Evolutionary conservation across 768 basidiomycete species (phyloP).

Genomic region (Naganishia friedmannii): DNA sequence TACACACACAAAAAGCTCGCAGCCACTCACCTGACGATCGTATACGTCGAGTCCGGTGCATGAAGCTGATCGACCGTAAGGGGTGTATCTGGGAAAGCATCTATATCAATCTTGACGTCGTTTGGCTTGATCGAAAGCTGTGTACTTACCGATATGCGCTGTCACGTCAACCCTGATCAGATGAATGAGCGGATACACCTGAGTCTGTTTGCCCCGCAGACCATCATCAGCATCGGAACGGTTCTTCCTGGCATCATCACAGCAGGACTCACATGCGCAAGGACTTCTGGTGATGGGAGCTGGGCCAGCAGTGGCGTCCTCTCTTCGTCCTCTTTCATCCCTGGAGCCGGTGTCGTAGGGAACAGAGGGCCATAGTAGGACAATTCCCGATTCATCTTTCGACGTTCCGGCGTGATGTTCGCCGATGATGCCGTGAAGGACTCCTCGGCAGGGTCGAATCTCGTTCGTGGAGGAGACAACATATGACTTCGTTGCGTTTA

Average conservation of each 20-base stretch:
- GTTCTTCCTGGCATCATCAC: neutral
- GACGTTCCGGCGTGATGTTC: neutral
- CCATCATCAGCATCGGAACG: neutral
- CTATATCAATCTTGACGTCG: constrained; percentile 39
- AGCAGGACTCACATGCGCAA: constrained; percentile 24
- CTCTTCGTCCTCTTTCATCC: constrained; percentile 25
- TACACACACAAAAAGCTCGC: neutral
- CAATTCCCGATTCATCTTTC: neutral
- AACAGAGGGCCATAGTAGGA: constrained; percentile 13
- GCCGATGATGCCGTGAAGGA: neutral
- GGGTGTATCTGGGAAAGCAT: constrained; percentile 63
- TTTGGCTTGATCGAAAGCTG: neutral
- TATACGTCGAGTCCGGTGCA: constrained; percentile 84
- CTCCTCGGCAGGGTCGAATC: neutral
- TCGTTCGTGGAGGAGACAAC: too few relatives aligned
- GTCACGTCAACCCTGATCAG: constrained; percentile 60
- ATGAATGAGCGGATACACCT: constrained; percentile 78
- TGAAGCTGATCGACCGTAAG: constrained; percentile 75
- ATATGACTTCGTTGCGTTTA: too few relatives aligned
- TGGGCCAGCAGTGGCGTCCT: constrained; percentile 24
- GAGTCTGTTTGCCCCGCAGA: constrained; percentile 50
- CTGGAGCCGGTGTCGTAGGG: constrained; percentile 14
- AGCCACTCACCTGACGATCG: constrained; percentile 61
- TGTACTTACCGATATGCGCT: constrained; percentile 51
- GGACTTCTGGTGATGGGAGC: constrained; percentile 22